Conservation (phyloP, 2,329 filamentous ascomycete species). For the Alternaria incomplexa region DNA sequence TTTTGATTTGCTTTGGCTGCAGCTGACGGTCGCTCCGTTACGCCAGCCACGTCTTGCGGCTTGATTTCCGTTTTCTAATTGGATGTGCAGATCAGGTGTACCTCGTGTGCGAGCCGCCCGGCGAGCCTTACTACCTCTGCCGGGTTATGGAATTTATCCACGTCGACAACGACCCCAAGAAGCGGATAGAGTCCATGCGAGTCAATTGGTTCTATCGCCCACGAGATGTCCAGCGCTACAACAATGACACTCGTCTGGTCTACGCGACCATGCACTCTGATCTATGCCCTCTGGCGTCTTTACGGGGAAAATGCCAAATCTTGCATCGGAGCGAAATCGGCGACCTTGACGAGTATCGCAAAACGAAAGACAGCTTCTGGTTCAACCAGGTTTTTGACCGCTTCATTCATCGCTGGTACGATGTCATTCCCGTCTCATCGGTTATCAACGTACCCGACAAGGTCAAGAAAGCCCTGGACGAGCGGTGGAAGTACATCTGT, state of each 20-base stretch:
- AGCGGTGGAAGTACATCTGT: slow-evolving; percentile 95
- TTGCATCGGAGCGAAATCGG: slow-evolving; percentile 85
- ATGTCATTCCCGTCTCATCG: slow-evolving; percentile 87
- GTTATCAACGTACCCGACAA: slow-evolving; percentile 96
- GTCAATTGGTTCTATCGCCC: slow-evolving; percentile 99
- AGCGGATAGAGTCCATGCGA: slow-evolving; percentile 82
- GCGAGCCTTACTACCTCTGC: slow-evolving; percentile 96
- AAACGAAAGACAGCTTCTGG: slow-evolving; percentile 87
- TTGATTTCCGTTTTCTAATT: slow-evolving; percentile 45
- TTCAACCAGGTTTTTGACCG: slow-evolving; percentile 97
- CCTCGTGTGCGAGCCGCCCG: slow-evolving; percentile 94
- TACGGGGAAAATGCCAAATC: slow-evolving; percentile 93
- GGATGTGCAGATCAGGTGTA: slow-evolving; percentile 77
- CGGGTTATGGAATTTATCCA: slow-evolving; percentile 99
- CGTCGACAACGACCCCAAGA: slow-evolving; percentile 68
- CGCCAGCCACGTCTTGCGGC: slow-evolving; percentile 38
- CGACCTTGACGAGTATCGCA: slow-evolving; percentile 83
- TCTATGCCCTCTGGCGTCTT: slow-evolving; percentile 86
- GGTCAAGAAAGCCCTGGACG: slow-evolving; percentile 94
- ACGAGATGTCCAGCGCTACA: slow-evolving; percentile 91
- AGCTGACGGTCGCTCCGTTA: slow-evolving; percentile 31
- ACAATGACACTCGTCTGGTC: slow-evolving; percentile 86
- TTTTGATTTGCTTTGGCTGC: slow-evolving; percentile 29
- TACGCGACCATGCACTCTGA: slow-evolving; percentile 99
- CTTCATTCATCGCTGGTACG: slow-evolving; percentile 97